Evolutionary conservation across 805 yeast species (phyloP).

Genomic region (Metschnikowia similis): DNA sequence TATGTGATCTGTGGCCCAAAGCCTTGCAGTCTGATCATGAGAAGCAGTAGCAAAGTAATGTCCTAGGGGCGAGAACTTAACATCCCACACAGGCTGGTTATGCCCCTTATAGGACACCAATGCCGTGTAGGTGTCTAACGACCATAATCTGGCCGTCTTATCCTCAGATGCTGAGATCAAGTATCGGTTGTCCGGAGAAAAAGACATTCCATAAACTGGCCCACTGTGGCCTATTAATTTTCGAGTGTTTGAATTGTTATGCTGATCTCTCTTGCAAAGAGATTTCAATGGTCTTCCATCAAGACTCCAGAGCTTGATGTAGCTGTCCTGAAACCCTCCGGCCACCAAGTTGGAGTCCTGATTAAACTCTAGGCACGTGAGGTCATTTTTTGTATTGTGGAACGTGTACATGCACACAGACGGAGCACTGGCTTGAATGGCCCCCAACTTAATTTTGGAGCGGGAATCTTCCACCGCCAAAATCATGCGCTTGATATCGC

Average conservation of each 20-base stretch:
- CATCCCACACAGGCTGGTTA: conserved; percentile 97
- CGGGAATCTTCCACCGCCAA: conserved; percentile 78
- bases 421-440: conserved; percentile 78
- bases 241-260: conserved; percentile 45
- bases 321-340: conserved; percentile 92
- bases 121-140: conserved; percentile 83
- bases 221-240: conserved; percentile 90
- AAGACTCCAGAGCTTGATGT: conserved; percentile 85
- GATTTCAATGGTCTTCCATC: conserved; percentile 83
- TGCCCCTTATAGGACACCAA: conserved; percentile 95
- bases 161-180: conserved; percentile 85
- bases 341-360: conserved; percentile 84
- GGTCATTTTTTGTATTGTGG: conserved; percentile 86
- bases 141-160: conserved; percentile 89
- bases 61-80: conserved; percentile 88
- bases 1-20: conserved; percentile 98
- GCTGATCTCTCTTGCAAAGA: conserved; percentile 50
- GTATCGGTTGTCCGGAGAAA: conserved; percentile 84
- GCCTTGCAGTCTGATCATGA: conserved; percentile 94
- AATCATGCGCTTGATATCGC: conserved; percentile 77
- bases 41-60: conserved; percentile 98
- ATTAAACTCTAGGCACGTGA: conserved; percentile 84
- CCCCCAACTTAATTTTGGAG: conserved; percentile 62
- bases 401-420: conserved; percentile 97
- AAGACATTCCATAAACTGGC: conserved; percentile 84